Percentiles rank a stretch among this genome's conserved stretches.
Conservation (phyloP, 108 stramenopile species). For the Schizochytrium sp. region DNA sequence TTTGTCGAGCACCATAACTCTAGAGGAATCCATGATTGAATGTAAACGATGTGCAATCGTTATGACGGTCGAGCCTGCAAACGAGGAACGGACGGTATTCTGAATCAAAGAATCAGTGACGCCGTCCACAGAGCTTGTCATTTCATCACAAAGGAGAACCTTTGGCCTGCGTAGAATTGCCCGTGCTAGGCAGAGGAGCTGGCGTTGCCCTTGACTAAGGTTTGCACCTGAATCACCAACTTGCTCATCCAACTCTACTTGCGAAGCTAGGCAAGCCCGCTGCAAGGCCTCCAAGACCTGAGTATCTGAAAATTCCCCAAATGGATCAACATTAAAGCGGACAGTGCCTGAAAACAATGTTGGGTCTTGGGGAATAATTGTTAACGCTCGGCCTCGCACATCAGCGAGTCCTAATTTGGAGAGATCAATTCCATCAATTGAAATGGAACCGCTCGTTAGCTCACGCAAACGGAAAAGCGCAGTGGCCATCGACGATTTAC, state of each 20-base stretch:
- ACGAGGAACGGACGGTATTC: slow-evolving; percentile 80
- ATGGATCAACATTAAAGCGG: slow-evolving; percentile 92
- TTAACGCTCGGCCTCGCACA: slow-evolving; percentile 83
- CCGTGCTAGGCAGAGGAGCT: slow-evolving; percentile 93
- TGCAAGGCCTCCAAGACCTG: slow-evolving; percentile 80
- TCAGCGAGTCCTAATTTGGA: slow-evolving; percentile 80
- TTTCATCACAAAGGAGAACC: slow-evolving; percentile 94
- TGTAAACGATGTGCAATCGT: slow-evolving; percentile 83
- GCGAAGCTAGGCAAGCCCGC: slow-evolving; percentile 80
- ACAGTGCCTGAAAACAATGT: slow-evolving; percentile 91
- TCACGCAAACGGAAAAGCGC: slow-evolving; percentile 89
- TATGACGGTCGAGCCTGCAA: slow-evolving; percentile 81
- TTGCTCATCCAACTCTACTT: slow-evolving; percentile 75
- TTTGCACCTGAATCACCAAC: slow-evolving; percentile 90
- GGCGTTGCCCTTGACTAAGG: slow-evolving; percentile 93
- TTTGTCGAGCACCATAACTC: slow-evolving; percentile 67
- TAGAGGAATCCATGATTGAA: slow-evolving; percentile 69
- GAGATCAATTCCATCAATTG: slow-evolving; percentile 90
- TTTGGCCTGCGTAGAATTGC: slow-evolving; percentile 83
- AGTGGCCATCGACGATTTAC: slow-evolving; percentile 86
- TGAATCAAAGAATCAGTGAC: slow-evolving; percentile 92
- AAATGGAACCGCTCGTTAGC: slow-evolving; percentile 78
- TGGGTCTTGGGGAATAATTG: slow-evolving; percentile 96
- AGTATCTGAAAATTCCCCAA: slow-evolving; percentile 77
- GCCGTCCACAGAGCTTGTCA: slow-evolving; percentile 87